Conservation (phyloP, 306 rosid genomes). For the Begonia loranthoides region DNA sequence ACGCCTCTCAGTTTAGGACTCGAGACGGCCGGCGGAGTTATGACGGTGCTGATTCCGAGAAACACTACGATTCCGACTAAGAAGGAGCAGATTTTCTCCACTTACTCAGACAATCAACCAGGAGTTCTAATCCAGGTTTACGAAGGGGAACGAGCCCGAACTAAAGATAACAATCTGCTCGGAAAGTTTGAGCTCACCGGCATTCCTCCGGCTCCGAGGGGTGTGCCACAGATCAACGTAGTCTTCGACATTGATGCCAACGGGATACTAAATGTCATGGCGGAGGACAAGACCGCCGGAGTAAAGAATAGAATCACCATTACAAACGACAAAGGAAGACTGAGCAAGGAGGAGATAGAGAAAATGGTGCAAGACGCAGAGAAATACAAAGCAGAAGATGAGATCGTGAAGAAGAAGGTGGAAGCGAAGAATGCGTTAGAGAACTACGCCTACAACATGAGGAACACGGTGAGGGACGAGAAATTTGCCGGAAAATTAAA, state of each 20-base stretch:
- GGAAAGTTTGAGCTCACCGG: slow-evolving; percentile 73
- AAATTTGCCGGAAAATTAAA: slow-evolving; percentile 48
- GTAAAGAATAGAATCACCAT: slow-evolving; percentile 84
- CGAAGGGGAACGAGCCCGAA: slow-evolving; percentile 69
- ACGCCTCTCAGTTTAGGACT: slow-evolving; percentile 61
- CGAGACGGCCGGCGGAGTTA: slow-evolving; percentile 75
- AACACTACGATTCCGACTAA: slow-evolving; percentile 74
- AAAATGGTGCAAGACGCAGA: slow-evolving; percentile 80
- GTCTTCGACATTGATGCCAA: slow-evolving; percentile 66
- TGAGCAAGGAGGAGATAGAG: slow-evolving; percentile 80
- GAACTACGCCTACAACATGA: slow-evolving; percentile 80
- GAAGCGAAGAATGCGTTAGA: slow-evolving; percentile 70
- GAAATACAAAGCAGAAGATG: slow-evolving; percentile 74
- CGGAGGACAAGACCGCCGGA: slow-evolving; percentile 77
- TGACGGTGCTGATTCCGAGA: slow-evolving; percentile 65
- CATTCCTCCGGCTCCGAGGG: slow-evolving; percentile 76
- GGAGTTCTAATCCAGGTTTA: slow-evolving; percentile 79
- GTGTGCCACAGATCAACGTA: slow-evolving; percentile 69
- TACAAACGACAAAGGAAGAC: slow-evolving; percentile 65
- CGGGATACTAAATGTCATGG: slow-evolving; percentile 58
- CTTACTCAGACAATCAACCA: slow-evolving; percentile 70
- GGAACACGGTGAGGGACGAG: slow-evolving; percentile 62
- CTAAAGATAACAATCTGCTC: slow-evolving; percentile 58
- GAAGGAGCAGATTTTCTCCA: slow-evolving; percentile 71
- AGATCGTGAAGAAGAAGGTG: slow-evolving; percentile 81